Evolutionary conservation across 441 rosid genomes (phyloP), one percentile per base, ranked within the genome.

Genomic region (Dalechampia spathulata): DNA sequence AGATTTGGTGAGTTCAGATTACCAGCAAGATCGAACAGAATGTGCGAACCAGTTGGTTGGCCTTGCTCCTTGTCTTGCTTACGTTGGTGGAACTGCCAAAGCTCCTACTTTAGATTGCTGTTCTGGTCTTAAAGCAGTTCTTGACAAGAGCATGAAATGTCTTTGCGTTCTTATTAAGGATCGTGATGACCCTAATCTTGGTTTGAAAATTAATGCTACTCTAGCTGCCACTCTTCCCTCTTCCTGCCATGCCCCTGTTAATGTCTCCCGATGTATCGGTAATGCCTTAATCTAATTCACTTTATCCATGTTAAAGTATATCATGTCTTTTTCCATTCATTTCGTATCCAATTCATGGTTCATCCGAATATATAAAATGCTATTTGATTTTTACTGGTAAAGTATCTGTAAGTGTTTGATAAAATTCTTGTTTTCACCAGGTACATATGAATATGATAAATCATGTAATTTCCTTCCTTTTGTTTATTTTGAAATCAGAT

Each of bases 91-190:
- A 4, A 57, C 72, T 0, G 70, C 85, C 2, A 82, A 75, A 57
- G 61, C 76, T 9, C 98, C 96, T 0, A 78, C 92, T 23, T 17
- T 68, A 7, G 98, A 87, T 34, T 90, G 98, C 52, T 90, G 98
- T 68, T 53, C 59, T 0, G 98, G 98, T 19, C 68, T 90, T 10
- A 75, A 75, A 25, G 75, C 71, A 48, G 88, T 87, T 57, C 50
- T 87, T 1, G 65, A 52, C 0, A 85, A 80, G 72, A 87, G 92
- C 78, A 55, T 3, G 65, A 90, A 78, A 73, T 90, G 98, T 62
- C 60, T 87, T 0, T 90, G 96, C 42, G 21, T 87, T 19, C 66
- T 90, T 39, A 66, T 87, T 22, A 82, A 75, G 74, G 96, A 90
- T 56, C 71, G 70, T 17, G 76, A 90, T 63, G 82, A 90, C 48